Evolutionary conservation across 139 green algal species (phyloP).

Genomic region (Trebouxia sp.): DNA sequence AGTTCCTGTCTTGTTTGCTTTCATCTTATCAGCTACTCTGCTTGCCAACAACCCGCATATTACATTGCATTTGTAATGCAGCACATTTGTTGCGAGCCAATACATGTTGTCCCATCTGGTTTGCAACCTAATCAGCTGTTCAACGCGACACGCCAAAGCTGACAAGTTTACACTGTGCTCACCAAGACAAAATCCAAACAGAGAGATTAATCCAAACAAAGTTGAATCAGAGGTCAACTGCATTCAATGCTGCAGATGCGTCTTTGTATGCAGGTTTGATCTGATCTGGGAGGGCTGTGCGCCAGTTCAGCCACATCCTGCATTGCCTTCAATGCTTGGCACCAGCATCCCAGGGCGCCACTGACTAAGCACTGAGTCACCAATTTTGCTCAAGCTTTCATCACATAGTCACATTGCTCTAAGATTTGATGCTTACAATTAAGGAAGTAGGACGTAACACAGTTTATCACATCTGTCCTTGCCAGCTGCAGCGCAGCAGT

Average conservation of each 20-base stretch:
- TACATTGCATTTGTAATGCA: background rate
- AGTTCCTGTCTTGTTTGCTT: background rate
- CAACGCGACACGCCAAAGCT: too few species aligned
- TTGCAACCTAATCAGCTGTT: too few species aligned
- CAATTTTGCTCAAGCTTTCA: background rate
- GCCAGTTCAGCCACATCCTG: constrained; percentile 4
- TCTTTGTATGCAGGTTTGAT: constrained; percentile 25
- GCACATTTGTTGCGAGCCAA: background rate
- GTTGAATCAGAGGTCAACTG: background rate
- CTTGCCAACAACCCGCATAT: too few species aligned
- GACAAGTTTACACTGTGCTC: too few species aligned
- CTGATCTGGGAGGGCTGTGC: constrained; percentile 13
- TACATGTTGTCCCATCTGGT: background rate
- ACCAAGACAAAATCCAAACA: too few species aligned
- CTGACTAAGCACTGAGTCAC: too few species aligned
- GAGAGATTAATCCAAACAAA: too few species aligned
- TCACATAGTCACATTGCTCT: background rate
- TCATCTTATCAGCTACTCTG: too few species aligned
- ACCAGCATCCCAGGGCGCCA: background rate
- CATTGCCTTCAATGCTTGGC: constrained; percentile 16
- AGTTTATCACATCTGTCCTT: too few species aligned
- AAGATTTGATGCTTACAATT: too few species aligned
- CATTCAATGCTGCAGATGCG: background rate
- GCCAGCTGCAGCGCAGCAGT: too few species aligned
- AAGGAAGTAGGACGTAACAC: too few species aligned